phyloP scores from a whole-genome alignment of 805 yeast genomes.

The Candida nitratophila region DNA sequence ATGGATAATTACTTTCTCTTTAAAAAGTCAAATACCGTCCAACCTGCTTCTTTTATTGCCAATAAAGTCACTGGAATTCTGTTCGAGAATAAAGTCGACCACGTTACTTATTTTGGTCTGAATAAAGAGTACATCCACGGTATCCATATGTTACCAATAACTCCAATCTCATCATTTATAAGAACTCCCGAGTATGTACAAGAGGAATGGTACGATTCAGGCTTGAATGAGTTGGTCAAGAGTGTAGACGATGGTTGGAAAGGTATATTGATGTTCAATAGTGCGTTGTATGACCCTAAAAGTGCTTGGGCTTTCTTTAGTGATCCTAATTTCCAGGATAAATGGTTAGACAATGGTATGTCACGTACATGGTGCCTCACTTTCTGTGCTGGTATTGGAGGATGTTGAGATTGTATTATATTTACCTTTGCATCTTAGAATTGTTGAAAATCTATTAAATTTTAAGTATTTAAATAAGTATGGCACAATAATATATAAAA shows the following conservation, averaged over 20 bases:
- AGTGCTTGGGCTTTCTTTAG: slow-evolving; percentile 37
- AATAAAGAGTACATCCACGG: slow-evolving; percentile 64
- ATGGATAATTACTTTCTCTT: slow-evolving; percentile 51
- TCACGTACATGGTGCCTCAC: slow-evolving; percentile 58
- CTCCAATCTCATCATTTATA: slow-evolving; percentile 52
- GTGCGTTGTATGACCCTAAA: slow-evolving; percentile 36
- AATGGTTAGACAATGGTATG: slow-evolving; percentile 53
- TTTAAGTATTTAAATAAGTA: neutral
- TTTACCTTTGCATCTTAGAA: neutral
- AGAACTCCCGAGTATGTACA: slow-evolving; percentile 43
- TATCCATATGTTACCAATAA: slow-evolving; percentile 70
- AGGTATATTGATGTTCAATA: slow-evolving; percentile 43
- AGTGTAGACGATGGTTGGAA: slow-evolving; percentile 54
- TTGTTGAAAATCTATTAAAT: slow-evolving; percentile 1
- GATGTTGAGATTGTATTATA: slow-evolving; percentile 3
- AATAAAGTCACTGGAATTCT: slow-evolving; percentile 65
- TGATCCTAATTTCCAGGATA: slow-evolving; percentile 21
- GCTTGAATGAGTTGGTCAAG: slow-evolving; percentile 28
- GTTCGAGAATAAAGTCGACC: slow-evolving; percentile 66
- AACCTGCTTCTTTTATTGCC: slow-evolving; percentile 42
- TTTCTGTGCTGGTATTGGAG: slow-evolving; percentile 45
- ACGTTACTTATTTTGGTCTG: slow-evolving; percentile 65
- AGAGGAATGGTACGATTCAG: slow-evolving; percentile 34
- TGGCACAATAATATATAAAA: neutral
- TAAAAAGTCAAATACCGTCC: slow-evolving; percentile 36